Evolutionary conservation across 768 basidiomycete genomes (phyloP), one percentile per base, ranked within the genome.

Genomic region (Termitomyces heimii): DNA sequence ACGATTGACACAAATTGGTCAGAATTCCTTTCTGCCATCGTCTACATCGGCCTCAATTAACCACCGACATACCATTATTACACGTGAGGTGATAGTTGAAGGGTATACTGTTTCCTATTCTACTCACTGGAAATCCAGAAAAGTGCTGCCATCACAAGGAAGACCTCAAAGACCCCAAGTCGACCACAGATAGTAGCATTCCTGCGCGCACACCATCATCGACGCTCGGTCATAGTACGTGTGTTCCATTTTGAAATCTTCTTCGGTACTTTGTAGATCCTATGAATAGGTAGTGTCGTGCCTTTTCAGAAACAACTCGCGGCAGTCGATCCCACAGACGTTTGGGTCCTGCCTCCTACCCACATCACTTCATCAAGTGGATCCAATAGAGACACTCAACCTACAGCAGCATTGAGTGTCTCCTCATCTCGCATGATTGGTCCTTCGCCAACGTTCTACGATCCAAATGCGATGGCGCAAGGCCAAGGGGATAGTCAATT

Each of bases 371-470:
- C 54, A 54, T 53, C 63, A 54, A 59, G 63, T 64, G 59, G 54
- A 47, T 59, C 58, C 20, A 60, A 54, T 37, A 59, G 58, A 48
- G 32, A 49, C 35, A 34, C 43, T 5, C 60, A 54, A 50, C 57
- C 49, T 20, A 40, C 61, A 45, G n/a, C 61, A 8, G 52, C 60
- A 22, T 61, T 67, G 49, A 64, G 67, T 10, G 35, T 58, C 44
- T 67, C 68, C 53, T 64, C 73, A 46, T 60, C 71, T 14, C 53
- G 40, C 40, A 84, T 85, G 83, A 84, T 85, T 60, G 78, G 79
- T 37, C 75, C 82, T 16, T 72, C 75, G 0, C 73, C 81, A 9
- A 75, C 81, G 7, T 82, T 82, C 62, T 85, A 83, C 65, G 80
- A 81, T 54, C 72, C 81, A 5, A 69, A 77, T 20, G 70, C 72